Evolutionary conservation across 192 early-diverging fungal species (phyloP).

Genomic region (Backusella macrospora): DNA sequence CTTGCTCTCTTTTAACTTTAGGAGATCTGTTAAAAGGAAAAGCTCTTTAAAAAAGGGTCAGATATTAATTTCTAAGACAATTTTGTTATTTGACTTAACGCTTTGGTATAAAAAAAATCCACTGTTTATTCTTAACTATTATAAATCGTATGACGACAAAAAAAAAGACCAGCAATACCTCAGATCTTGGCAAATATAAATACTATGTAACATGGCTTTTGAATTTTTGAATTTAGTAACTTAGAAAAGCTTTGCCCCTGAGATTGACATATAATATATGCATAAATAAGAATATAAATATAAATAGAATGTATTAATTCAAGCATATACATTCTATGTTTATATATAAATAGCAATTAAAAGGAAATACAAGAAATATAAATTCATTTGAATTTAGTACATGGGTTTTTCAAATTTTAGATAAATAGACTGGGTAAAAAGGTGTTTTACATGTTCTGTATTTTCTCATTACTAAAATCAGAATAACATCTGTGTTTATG

Average conservation of each 20-base stretch:
- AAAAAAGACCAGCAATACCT: no score
- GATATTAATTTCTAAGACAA: neutral
- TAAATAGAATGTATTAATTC: neutral
- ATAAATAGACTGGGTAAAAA: neutral
- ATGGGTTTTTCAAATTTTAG: neutral
- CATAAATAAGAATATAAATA: neutral
- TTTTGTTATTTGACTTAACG: neutral
- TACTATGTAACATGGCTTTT: neutral
- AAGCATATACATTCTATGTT: neutral
- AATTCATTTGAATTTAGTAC: neutral
- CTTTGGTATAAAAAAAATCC: neutral
- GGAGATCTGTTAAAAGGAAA: neutral
- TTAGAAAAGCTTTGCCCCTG: neutral
- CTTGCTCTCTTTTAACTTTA: no score
- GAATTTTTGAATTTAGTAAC: neutral
- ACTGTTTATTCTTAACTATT: neutral
- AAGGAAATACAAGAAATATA: neutral
- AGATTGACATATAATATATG: neutral
- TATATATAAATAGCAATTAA: no score
- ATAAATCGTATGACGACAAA: no score
- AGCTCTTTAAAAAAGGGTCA: neutral
- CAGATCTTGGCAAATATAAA: neutral
- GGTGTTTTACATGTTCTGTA: neutral
- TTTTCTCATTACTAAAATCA: neutral
- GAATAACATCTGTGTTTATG: neutral